phyloP scores from a whole-genome alignment of 257 asterid species.

The Przewalskia tangutica region DNA sequence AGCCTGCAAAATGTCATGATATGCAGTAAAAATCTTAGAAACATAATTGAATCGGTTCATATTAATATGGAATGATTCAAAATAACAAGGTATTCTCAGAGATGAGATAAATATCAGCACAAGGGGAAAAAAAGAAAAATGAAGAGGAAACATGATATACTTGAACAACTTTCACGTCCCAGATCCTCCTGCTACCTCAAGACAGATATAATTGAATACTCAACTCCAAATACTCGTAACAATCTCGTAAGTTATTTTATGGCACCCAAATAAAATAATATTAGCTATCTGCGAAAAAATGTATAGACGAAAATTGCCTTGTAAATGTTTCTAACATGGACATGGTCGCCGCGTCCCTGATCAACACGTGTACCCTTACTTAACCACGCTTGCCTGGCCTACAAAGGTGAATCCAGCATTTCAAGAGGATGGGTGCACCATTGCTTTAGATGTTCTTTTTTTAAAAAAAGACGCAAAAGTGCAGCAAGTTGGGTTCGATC shows the following conservation, averaged over 20 bases:
- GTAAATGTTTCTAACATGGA: background rate
- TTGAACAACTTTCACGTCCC: background rate
- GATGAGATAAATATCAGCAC: background rate
- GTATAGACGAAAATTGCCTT: too few relatives aligned
- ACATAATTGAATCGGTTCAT: background rate
- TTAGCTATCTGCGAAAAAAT: background rate
- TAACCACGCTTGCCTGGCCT: background rate
- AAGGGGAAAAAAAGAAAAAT: background rate
- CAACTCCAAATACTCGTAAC: background rate
- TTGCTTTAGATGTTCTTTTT: too few relatives aligned
- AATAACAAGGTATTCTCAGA: background rate
- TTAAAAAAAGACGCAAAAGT: too few relatives aligned
- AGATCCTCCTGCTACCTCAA: background rate
- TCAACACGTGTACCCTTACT: background rate
- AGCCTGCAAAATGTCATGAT: background rate
- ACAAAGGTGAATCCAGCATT: too few relatives aligned
- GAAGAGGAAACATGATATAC: background rate
- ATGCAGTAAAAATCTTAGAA: background rate
- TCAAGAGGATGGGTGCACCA: too few relatives aligned
- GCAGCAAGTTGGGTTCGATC: too few relatives aligned
- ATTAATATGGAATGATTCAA: background rate
- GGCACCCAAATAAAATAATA: background rate
- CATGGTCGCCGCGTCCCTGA: background rate
- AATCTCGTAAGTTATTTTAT: background rate
- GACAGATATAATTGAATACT: background rate